Evolutionary conservation across 2,329 filamentous ascomycete genomes (phyloP).

Genomic region (Talaromyces sp.): DNA sequence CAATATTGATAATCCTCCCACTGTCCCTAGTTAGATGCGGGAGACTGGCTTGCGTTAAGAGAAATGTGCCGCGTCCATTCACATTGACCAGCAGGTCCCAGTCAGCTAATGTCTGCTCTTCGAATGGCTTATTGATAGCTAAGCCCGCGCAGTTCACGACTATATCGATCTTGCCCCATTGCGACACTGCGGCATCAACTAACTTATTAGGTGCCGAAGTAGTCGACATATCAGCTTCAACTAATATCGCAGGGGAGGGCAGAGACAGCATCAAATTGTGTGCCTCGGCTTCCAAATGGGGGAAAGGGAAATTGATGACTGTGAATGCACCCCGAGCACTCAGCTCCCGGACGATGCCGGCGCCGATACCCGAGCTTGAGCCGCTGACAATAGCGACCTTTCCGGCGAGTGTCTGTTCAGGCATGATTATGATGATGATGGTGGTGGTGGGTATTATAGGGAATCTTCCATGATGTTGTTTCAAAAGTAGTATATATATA

Average conservation of each 20-base stretch:
- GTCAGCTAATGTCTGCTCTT: not conserved
- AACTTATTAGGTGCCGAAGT: not conserved
- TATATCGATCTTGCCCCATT: not conserved
- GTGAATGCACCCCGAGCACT: no score
- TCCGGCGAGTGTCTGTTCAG: no score
- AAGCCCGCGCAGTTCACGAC: not conserved
- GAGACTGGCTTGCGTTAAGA: not conserved
- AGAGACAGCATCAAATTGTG: not conserved
- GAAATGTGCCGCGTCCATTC: not conserved
- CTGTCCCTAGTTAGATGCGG: not conserved
- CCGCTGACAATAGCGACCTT: no score
- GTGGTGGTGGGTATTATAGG: no score
- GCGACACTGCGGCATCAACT: not conserved
- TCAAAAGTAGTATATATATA: no score
- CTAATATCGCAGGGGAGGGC: not conserved
- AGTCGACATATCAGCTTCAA: not conserved
- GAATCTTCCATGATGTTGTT: no score
- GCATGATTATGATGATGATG: no score
- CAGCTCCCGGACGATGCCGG: no score
- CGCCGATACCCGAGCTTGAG: no score
- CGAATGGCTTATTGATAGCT: not conserved
- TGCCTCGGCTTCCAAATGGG: not conserved
- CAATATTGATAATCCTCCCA: not conserved
- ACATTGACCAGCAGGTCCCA: not conserved
- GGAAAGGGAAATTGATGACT: no score